phyloP scores from a whole-genome alignment of 2,329 filamentous ascomycete species.

The Parastagonospora nodorum region DNA sequence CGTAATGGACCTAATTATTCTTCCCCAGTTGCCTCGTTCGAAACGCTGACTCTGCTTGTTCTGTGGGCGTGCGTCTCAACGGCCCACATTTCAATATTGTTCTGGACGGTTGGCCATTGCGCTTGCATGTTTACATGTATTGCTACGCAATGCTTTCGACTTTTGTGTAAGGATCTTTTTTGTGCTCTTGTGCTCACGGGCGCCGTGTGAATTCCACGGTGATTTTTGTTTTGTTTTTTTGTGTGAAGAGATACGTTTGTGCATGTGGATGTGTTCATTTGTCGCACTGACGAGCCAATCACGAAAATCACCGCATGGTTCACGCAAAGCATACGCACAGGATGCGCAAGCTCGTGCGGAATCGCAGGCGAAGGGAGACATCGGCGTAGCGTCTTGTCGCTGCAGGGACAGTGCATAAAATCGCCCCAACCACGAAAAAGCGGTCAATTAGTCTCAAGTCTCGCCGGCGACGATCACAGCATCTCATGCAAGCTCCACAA shows the following conservation, averaged over 20 bases:
- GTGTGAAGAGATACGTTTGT: too few species aligned
- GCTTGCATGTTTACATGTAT: too few species aligned
- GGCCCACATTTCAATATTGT: background rate
- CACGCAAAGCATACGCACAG: slow-evolving; percentile 25
- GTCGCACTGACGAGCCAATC: background rate
- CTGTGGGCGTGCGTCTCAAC: too few species aligned
- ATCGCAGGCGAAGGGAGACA: slow-evolving; percentile 4
- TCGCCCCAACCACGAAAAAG: slow-evolving; percentile 21
- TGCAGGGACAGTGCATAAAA: slow-evolving; percentile 19
- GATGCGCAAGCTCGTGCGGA: slow-evolving; percentile 7
- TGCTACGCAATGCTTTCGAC: too few species aligned
- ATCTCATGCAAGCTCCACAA: slow-evolving; percentile 23
- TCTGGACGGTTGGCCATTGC: background rate
- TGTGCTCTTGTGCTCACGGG: too few species aligned
- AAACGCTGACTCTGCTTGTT: too few species aligned
- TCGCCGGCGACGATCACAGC: slow-evolving; percentile 14
- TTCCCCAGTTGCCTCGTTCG: background rate
- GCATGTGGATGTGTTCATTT: too few species aligned
- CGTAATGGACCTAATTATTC: slow-evolving; percentile 5
- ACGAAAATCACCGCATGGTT: slow-evolving; percentile 12
- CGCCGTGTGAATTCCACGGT: too few species aligned
- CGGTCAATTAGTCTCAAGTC: slow-evolving; percentile 20
- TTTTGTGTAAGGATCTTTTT: too few species aligned
- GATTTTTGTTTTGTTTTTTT: too few species aligned
- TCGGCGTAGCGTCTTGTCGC: slow-evolving; percentile 10